Conservation (phyloP, 2,329 filamentous ascomycete species). For the Hypoxylon sp. region DNA sequence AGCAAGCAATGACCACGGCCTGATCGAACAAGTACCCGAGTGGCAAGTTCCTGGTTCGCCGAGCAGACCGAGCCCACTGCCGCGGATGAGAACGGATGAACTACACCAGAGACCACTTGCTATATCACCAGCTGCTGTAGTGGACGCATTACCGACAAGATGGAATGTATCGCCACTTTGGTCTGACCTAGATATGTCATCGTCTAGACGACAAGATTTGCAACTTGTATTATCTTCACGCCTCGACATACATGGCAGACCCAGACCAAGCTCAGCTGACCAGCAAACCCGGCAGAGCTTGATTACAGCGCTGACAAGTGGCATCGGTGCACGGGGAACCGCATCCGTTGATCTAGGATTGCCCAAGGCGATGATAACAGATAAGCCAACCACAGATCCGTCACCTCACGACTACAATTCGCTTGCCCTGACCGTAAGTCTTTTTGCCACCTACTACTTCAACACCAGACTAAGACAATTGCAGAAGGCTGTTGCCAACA, state of each 20-base stretch:
- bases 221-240: background rate
- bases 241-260: background rate
- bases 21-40: background rate
- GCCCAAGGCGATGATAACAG: background rate
- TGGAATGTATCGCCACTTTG: background rate
- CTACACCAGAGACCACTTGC: background rate
- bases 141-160: background rate
- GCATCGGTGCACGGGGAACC: background rate
- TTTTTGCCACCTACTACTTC: background rate
- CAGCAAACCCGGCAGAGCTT: conserved; percentile 7
- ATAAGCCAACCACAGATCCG: background rate
- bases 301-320: conserved; percentile 3
- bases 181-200: background rate
- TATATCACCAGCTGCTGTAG: background rate
- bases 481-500: conserved; percentile 10
- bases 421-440: conserved; percentile 6
- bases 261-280: background rate
- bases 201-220: conserved; percentile 1
- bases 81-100: conserved; percentile 1
- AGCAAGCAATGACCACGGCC: background rate
- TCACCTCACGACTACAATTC: background rate
- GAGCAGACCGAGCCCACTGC: background rate
- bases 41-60: conserved; percentile 11
- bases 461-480: conserved; percentile 7
- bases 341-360: background rate